Percentiles rank a stretch among this genome's conserved stretches.
Conservation (phyloP, 495 filamentous ascomycete genomes). For the Penicilliopsis zonata region DNA sequence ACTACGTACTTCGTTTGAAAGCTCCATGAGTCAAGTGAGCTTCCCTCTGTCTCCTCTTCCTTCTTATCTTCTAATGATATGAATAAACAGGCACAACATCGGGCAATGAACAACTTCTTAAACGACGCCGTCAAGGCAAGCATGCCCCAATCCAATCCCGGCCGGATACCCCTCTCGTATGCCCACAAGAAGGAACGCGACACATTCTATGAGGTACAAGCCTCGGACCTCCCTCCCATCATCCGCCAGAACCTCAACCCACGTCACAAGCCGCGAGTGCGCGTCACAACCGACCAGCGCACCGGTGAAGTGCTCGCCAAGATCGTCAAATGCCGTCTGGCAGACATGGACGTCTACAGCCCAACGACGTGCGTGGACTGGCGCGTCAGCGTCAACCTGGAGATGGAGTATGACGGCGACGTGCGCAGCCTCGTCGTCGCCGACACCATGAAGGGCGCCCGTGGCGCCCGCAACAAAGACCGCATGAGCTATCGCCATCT, state of each 20-base stretch:
- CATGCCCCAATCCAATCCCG: slow-evolving; percentile 20
- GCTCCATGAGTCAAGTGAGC: slow-evolving; percentile 76
- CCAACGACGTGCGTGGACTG: slow-evolving; percentile 66
- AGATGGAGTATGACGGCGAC: slow-evolving; percentile 74
- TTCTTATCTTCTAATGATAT: background rate
- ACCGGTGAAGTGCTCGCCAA: slow-evolving; percentile 61
- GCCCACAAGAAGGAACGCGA: slow-evolving; percentile 71
- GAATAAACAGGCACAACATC: slow-evolving; percentile 61
- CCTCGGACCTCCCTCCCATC: slow-evolving; percentile 39
- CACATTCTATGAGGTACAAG: slow-evolving; percentile 65
- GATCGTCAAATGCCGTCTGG: slow-evolving; percentile 81
- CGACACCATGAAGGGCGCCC: slow-evolving; percentile 19
- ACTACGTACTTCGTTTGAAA: slow-evolving; percentile 51
- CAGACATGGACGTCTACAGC: slow-evolving; percentile 68
- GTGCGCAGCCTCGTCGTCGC: slow-evolving; percentile 36
- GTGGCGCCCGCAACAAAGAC: slow-evolving; percentile 68
- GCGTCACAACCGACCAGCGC: slow-evolving; percentile 66
- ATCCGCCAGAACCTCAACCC: slow-evolving; percentile 44
- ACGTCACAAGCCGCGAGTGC: slow-evolving; percentile 53
- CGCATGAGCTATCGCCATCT: slow-evolving; percentile 77
- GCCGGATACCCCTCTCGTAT: slow-evolving; percentile 64
- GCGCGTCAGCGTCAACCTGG: slow-evolving; percentile 79
- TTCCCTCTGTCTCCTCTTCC: slow-evolving; percentile 1
- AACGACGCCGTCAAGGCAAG: slow-evolving; percentile 52
- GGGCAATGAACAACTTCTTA: slow-evolving; percentile 63